Percentiles rank a stretch among this genome's conserved stretches.
phyloP scores from a whole-genome alignment of 805 yeast species.

The Saturnispora halmiae region DNA sequence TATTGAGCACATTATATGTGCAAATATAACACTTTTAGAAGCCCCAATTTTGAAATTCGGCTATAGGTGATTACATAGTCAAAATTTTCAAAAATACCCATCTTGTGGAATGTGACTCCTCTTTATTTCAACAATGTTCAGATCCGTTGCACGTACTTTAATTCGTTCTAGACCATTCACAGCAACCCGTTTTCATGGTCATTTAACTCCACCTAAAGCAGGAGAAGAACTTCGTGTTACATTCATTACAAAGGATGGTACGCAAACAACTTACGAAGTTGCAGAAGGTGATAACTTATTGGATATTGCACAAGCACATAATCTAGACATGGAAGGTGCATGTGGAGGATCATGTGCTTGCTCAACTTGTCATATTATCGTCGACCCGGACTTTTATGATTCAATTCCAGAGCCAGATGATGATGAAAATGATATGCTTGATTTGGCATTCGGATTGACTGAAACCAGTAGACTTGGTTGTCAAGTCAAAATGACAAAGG shows the following conservation, averaged over 20 bases:
- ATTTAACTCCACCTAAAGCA: constrained; percentile 78
- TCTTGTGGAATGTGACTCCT: constrained; percentile 2
- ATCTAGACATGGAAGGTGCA: constrained; percentile 94
- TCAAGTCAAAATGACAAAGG: constrained; percentile 82
- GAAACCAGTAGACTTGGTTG: constrained; percentile 96
- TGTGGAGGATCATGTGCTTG: constrained; percentile 99
- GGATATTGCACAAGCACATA: constrained; percentile 91
- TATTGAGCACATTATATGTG: too few relatives aligned
- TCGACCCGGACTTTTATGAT: constrained; percentile 92
- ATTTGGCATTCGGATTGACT: constrained; percentile 92
- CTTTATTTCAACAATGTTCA: constrained; percentile 5
- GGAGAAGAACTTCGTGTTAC: constrained; percentile 89
- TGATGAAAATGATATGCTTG: constrained; percentile 97
- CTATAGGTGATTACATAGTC: too few relatives aligned
- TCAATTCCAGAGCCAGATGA: constrained; percentile 90
- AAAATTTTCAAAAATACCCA: constrained; percentile 1
- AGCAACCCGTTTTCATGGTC: constrained; percentile 55
- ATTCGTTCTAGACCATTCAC: constrained; percentile 12
- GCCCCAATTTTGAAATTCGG: too few relatives aligned
- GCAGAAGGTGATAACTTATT: constrained; percentile 86
- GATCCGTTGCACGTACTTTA: constrained; percentile 8
- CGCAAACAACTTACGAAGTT: constrained; percentile 72
- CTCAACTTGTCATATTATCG: constrained; percentile 93
- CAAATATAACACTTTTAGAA: too few relatives aligned
- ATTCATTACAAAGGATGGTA: constrained; percentile 86